Percentiles rank a stretch among this genome's conserved stretches.
These are phyloP conservation scores for Forsythia viridissima DNA, from an alignment of 257 asterid genomes.

Conservation along the genomic window DNA sequence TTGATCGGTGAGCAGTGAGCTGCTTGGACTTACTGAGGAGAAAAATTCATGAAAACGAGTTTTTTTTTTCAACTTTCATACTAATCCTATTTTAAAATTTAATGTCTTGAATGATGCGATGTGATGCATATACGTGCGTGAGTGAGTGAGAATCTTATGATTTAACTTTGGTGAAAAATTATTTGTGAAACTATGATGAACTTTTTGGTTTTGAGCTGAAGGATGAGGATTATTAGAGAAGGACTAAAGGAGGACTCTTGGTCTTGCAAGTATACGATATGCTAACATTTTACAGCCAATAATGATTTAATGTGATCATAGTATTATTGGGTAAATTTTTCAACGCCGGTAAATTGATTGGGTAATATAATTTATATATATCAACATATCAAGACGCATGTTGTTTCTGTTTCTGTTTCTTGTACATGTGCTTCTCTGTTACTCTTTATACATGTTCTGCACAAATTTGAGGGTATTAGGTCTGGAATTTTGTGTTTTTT, in stretches of 20 bases:
- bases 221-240: background rate
- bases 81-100: background rate
- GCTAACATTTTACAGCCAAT: background rate
- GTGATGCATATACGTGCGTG: constrained; percentile 10
- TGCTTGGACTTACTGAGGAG: background rate
- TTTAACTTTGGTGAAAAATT: constrained; percentile 4
- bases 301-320: background rate
- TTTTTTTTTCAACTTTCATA: background rate
- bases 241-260: background rate
- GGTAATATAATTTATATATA: background rate
- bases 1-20: constrained; percentile 24
- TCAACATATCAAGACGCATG: background rate
- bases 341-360: background rate
- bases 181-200: background rate
- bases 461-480: background rate
- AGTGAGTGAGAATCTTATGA: constrained; percentile 20
- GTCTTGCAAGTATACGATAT: background rate
- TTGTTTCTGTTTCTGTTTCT: constrained; percentile 6
- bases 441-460: background rate
- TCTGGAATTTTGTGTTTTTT: background rate
- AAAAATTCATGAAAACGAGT: constrained; percentile 14
- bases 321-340: background rate
- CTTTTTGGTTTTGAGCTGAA: background rate
- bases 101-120: background rate
- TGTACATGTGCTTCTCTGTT: constrained; percentile 17